These are phyloP conservation scores for Mortierella sp. DNA, from an alignment of 371 early-diverging fungal species.

Conservation along the genomic window DNA sequence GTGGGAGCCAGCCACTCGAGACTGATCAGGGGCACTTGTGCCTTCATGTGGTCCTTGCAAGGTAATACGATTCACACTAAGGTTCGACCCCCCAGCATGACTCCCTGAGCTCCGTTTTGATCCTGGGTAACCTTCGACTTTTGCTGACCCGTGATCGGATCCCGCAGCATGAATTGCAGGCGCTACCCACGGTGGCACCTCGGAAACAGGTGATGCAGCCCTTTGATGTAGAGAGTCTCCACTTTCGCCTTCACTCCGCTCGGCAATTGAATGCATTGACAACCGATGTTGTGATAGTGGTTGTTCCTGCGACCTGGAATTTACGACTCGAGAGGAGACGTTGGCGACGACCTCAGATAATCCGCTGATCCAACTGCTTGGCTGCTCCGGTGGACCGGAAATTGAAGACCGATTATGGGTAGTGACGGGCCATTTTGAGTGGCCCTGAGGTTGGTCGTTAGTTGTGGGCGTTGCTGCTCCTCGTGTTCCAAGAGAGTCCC, in stretches of 20 bases:
- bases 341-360: constrained; percentile 39
- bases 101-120: constrained; percentile 34
- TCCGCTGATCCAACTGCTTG: constrained; percentile 39
- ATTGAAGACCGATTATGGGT: constrained; percentile 39
- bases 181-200: constrained; percentile 28
- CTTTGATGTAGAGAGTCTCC: constrained; percentile 11
- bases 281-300: not conserved
- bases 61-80: constrained; percentile 9
- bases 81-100: constrained; percentile 21
- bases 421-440: constrained; percentile 20
- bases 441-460: constrained; percentile 2
- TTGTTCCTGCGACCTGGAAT: constrained; percentile 42
- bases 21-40: constrained; percentile 14
- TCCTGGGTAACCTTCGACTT: constrained; percentile 3
- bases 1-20: constrained; percentile 23
- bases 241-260: constrained; percentile 12
- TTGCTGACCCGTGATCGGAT: constrained; percentile 34
- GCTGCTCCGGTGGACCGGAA: constrained; percentile 9
- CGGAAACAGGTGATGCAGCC: constrained; percentile 13
- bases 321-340: constrained; percentile 45
- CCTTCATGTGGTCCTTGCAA: constrained; percentile 21
- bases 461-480: constrained; percentile 16
- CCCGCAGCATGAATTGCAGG: constrained; percentile 10
- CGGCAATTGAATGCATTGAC: constrained; percentile 1
- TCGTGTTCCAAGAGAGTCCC: not conserved